Evolutionary conservation across 257 asterid genomes (phyloP).

Genomic region (Penstemon eatonii): DNA sequence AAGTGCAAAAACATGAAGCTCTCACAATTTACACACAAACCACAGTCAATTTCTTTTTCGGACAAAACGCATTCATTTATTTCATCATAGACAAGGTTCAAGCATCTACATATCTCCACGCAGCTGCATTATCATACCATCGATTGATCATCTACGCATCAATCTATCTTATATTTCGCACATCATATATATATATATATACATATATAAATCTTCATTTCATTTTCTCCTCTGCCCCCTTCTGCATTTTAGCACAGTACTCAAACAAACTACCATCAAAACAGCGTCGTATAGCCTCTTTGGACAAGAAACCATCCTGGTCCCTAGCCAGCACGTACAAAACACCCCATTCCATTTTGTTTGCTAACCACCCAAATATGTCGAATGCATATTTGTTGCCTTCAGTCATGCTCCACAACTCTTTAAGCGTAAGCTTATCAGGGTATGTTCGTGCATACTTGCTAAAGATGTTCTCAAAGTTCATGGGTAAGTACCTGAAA

Average conservation of each 20-base stretch:
- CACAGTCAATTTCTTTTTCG: too few relatives aligned
- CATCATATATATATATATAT: background rate
- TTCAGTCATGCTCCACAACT: slow-evolving; percentile 77
- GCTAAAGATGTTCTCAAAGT: slow-evolving; percentile 82
- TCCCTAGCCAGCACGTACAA: slow-evolving; percentile 73
- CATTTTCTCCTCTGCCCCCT: slow-evolving; percentile 41
- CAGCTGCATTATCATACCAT: too few relatives aligned
- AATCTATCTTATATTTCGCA: too few relatives aligned
- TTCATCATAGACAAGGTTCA: too few relatives aligned
- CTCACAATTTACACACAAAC: too few relatives aligned
- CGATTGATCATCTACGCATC: too few relatives aligned
- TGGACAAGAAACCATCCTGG: slow-evolving; percentile 69
- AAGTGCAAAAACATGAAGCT: too few relatives aligned
- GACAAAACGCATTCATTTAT: too few relatives aligned
- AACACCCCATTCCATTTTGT: slow-evolving; percentile 65
- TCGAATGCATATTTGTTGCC: slow-evolving; percentile 62
- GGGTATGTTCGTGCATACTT: slow-evolving; percentile 60
- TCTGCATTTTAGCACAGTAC: slow-evolving; percentile 65
- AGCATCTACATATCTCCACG: too few relatives aligned
- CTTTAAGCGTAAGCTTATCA: slow-evolving; percentile 67
- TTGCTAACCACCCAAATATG: slow-evolving; percentile 53
- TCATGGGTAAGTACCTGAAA: slow-evolving; percentile 55
- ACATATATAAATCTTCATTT: slow-evolving; percentile 23
- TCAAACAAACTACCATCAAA: slow-evolving; percentile 87
- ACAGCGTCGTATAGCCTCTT: slow-evolving; percentile 81